These are phyloP conservation scores for Gossypium schwendimanii DNA, from an alignment of 441 rosid species.

Conservation along the genomic window DNA sequence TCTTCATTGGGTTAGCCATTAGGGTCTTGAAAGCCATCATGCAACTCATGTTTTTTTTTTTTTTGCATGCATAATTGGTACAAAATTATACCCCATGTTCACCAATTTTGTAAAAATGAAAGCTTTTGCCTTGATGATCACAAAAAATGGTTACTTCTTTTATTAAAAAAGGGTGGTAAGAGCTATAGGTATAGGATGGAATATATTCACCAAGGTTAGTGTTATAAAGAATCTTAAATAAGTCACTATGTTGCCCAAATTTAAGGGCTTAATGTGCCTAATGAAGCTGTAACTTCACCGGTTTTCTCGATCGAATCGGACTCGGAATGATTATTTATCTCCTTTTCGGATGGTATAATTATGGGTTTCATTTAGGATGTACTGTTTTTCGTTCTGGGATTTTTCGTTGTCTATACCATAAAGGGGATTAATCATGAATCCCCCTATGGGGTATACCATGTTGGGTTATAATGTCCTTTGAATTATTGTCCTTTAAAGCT, in stretches of 20 bases:
- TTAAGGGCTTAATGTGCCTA: conserved; percentile 22
- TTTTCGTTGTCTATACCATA: not conserved
- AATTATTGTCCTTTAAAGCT: not conserved
- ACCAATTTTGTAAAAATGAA: not conserved
- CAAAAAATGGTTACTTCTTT: not conserved
- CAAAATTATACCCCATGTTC: conserved; percentile 7
- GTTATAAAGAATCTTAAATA: conserved; percentile 34
- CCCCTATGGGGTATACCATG: not conserved
- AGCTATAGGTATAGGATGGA: conserved; percentile 21
- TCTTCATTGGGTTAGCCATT: no score
- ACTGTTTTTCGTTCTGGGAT: not conserved
- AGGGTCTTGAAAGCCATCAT: no score
- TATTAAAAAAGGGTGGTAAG: conserved; percentile 2
- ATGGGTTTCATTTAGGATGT: not conserved
- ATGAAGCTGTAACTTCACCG: no score
- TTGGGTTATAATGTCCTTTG: not conserved
- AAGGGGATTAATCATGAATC: not conserved
- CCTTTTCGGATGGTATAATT: not conserved
- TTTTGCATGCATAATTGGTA: conserved; percentile 19
- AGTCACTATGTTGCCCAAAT: conserved; percentile 24
- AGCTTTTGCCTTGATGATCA: conserved; percentile 4
- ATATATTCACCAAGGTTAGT: conserved; percentile 51
- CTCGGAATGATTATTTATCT: not conserved
- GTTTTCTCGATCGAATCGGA: no score
- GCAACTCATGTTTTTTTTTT: not conserved